Percentiles rank a stretch among this genome's conserved stretches.
These are phyloP conservation scores for Cyberlindnera saturnus DNA, from an alignment of 805 yeast genomes.

Conservation along the genomic window DNA sequence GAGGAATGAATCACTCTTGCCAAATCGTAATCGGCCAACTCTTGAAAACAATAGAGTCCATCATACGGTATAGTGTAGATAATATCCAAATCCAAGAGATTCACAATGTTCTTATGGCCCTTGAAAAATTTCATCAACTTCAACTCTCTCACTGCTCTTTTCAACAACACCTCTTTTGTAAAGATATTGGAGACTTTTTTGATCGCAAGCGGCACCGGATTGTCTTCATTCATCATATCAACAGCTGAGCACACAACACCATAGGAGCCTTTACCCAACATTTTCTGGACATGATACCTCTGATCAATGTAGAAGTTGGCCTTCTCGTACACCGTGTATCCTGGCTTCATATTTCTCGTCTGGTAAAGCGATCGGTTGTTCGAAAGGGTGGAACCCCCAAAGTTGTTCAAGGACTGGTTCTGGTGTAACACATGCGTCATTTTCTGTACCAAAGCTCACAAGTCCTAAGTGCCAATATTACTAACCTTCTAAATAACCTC, in stretches of 20 bases:
- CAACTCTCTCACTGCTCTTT: slow-evolving; percentile 79
- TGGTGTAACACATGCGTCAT: slow-evolving; percentile 1
- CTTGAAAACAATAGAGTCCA: slow-evolving; percentile 88
- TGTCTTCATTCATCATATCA: slow-evolving; percentile 34
- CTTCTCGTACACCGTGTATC: slow-evolving; percentile 37
- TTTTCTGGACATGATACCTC: slow-evolving; percentile 49
- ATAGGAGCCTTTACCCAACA: slow-evolving; percentile 80
- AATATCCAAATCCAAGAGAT: slow-evolving; percentile 68
- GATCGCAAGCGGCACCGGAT: slow-evolving; percentile 51
- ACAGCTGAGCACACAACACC: slow-evolving; percentile 79
- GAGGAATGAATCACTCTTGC: slow-evolving; percentile 74
- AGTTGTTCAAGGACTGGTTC: neutral
- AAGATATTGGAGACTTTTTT: slow-evolving; percentile 75
- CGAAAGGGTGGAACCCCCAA: neutral
- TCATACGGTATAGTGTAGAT: slow-evolving; percentile 62
- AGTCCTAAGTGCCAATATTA: too few species aligned
- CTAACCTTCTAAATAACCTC: too few species aligned
- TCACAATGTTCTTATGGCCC: slow-evolving; percentile 81
- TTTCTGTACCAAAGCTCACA: neutral
- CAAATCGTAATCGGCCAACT: slow-evolving; percentile 74
- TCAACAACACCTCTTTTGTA: slow-evolving; percentile 56
- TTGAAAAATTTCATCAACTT: slow-evolving; percentile 74
- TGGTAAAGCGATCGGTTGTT: neutral
- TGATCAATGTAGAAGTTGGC: slow-evolving; percentile 58
- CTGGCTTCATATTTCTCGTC: slow-evolving; percentile 9